Evolutionary conservation across 805 yeast species (phyloP).

Genomic region (Nakazawaea peltata): DNA sequence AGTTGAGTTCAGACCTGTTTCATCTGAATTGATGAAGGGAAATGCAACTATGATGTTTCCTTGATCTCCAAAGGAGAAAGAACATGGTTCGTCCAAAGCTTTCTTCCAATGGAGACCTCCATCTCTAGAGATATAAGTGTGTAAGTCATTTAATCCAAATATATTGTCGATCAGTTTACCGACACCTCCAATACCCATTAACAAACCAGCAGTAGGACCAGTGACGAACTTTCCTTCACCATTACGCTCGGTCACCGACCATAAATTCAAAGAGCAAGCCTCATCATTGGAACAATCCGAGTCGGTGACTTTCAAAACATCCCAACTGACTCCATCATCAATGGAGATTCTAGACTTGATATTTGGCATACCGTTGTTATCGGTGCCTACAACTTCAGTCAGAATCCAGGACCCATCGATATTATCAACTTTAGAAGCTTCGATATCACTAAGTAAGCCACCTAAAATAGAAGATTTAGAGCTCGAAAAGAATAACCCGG

Average conservation of each 20-base stretch:
- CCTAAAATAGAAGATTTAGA: slow-evolving; percentile 34
- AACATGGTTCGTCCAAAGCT: slow-evolving; percentile 43
- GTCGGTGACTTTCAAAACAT: slow-evolving; percentile 33
- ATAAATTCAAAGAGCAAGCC: slow-evolving; percentile 41
- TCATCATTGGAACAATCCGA: slow-evolving; percentile 36
- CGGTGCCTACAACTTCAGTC: slow-evolving; percentile 24
- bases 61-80: slow-evolving; percentile 63
- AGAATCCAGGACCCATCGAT: slow-evolving; percentile 60
- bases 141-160: slow-evolving; percentile 5
- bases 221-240: slow-evolving; percentile 36
- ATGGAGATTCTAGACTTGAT: slow-evolving; percentile 32
- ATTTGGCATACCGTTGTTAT: slow-evolving; percentile 19
- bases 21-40: slow-evolving; percentile 24
- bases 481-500: slow-evolving; percentile 42
- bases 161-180: slow-evolving; percentile 43
- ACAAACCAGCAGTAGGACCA: slow-evolving; percentile 49
- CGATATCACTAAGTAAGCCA: slow-evolving; percentile 27
- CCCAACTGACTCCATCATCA: slow-evolving; percentile 51
- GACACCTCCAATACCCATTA: slow-evolving; percentile 71
- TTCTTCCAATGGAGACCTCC: slow-evolving; percentile 70
- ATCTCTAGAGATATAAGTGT: slow-evolving; percentile 62
- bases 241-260: slow-evolving; percentile 23
- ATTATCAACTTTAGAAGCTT: slow-evolving; percentile 35
- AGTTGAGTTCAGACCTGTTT: slow-evolving; percentile 33
- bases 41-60: slow-evolving; percentile 68